Conservation (phyloP, 192 early-diverging fungal genomes). For the Jimgerdemannia lactiflua region DNA sequence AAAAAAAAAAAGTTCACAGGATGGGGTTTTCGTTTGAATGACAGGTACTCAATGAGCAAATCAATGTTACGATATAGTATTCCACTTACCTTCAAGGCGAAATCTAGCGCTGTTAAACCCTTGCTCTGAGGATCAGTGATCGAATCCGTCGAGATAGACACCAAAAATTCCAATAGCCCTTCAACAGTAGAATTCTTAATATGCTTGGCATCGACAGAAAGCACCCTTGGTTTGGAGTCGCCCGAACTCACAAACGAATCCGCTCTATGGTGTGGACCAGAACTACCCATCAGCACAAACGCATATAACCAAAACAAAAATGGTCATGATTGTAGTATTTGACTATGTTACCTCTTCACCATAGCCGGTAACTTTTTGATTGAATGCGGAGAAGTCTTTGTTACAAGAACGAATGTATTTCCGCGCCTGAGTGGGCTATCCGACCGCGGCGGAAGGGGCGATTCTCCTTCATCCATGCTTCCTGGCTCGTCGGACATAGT, state of each 20-base stretch:
- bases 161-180: constrained; percentile 51
- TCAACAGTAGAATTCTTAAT: constrained; percentile 30
- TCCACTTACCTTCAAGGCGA: constrained; percentile 39
- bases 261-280: neutral
- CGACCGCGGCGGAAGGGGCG: neutral
- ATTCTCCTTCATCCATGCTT: neutral
- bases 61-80: neutral
- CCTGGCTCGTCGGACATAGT: constrained; percentile 13
- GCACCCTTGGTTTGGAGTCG: neutral
- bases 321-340: neutral
- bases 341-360: constrained; percentile 2
- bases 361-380: constrained; percentile 19
- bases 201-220: constrained; percentile 7
- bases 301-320: constrained; percentile 7
- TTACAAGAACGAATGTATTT: constrained; percentile 18
- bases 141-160: constrained; percentile 50
- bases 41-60: too few species aligned
- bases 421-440: constrained; percentile 30
- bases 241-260: neutral
- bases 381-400: constrained; percentile 37
- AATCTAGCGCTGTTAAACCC: constrained; percentile 35
- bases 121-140: constrained; percentile 46
- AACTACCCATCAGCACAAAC: neutral
- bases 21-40: too few species aligned
- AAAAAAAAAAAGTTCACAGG: too few species aligned